These are phyloP conservation scores for Suhomyces sp. DNA, from an alignment of 805 yeast species.

Conservation along the genomic window DNA sequence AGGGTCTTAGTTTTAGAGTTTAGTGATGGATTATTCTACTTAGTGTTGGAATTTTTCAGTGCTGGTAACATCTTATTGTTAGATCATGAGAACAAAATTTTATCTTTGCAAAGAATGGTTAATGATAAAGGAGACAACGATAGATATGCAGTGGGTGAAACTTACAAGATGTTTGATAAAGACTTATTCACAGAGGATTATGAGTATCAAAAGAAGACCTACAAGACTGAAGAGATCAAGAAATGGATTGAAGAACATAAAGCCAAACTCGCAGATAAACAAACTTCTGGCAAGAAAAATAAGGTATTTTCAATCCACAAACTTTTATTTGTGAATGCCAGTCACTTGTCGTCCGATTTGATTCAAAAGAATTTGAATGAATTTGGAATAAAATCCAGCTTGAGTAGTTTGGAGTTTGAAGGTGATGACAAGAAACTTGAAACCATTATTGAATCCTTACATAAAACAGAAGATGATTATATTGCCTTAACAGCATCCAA, in stretches of 20 bases:
- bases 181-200: slow-evolving; percentile 37
- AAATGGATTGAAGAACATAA: slow-evolving; percentile 43
- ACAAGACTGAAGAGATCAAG: slow-evolving; percentile 29
- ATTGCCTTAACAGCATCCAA: slow-evolving; percentile 31
- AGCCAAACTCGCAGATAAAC: slow-evolving; percentile 19
- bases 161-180: slow-evolving; percentile 60
- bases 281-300: slow-evolving; percentile 25
- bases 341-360: slow-evolving; percentile 78
- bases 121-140: slow-evolving; percentile 66
- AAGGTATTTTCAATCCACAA: slow-evolving; percentile 67
- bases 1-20: slow-evolving; percentile 82
- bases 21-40: slow-evolving; percentile 73
- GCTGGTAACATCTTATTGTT: slow-evolving; percentile 87
- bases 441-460: slow-evolving; percentile 40
- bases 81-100: slow-evolving; percentile 64
- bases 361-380: slow-evolving; percentile 56
- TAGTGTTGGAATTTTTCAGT: slow-evolving; percentile 89
- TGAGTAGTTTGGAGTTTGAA: slow-evolving; percentile 30
- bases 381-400: slow-evolving; percentile 48
- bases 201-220: slow-evolving; percentile 15
- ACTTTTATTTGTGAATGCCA: slow-evolving; percentile 61
- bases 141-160: slow-evolving; percentile 72
- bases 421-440: slow-evolving; percentile 27
- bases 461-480: slow-evolving; percentile 47
- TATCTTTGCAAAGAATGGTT: slow-evolving; percentile 77